These are phyloP conservation scores for Chenopodium berlandieri DNA, from an alignment of 148 eudicot genomes.

Conservation along the genomic window DNA sequence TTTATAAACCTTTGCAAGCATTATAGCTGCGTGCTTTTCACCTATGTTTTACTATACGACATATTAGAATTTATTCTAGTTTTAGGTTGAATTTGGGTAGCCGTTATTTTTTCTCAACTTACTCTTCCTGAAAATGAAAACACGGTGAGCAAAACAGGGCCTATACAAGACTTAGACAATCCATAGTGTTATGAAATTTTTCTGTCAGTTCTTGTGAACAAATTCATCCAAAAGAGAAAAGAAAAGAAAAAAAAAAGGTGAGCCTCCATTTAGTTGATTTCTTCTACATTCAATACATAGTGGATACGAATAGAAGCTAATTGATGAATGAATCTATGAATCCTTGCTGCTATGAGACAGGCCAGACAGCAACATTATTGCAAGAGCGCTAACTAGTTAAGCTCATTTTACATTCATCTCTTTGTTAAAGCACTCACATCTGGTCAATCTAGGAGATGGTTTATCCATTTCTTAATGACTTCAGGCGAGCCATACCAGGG, in stretches of 20 bases:
- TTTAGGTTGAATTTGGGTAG: too few species aligned
- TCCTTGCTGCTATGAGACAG: background rate
- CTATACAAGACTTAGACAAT: too few species aligned
- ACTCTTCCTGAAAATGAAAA: too few species aligned
- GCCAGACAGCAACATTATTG: background rate
- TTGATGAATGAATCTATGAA: background rate
- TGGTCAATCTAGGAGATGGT: slow-evolving; percentile 56
- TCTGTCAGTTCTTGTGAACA: background rate
- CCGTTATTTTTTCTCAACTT: too few species aligned
- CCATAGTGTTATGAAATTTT: background rate
- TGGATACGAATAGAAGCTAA: background rate
- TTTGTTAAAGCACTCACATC: background rate
- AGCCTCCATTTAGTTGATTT: background rate
- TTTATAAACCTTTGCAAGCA: too few species aligned
- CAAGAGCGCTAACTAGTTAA: background rate
- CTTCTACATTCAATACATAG: background rate
- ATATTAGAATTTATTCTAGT: too few species aligned
- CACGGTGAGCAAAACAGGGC: too few species aligned
- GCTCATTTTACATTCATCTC: background rate
- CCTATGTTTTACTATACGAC: too few species aligned
- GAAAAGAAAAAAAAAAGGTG: background rate
- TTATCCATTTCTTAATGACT: slow-evolving; percentile 71
- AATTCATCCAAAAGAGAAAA: background rate
- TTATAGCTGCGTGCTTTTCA: too few species aligned
- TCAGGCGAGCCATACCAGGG: slow-evolving; percentile 72